phyloP scores from a whole-genome alignment of 2,329 filamentous ascomycete genomes.

The Phaeosphaeria sp. region DNA sequence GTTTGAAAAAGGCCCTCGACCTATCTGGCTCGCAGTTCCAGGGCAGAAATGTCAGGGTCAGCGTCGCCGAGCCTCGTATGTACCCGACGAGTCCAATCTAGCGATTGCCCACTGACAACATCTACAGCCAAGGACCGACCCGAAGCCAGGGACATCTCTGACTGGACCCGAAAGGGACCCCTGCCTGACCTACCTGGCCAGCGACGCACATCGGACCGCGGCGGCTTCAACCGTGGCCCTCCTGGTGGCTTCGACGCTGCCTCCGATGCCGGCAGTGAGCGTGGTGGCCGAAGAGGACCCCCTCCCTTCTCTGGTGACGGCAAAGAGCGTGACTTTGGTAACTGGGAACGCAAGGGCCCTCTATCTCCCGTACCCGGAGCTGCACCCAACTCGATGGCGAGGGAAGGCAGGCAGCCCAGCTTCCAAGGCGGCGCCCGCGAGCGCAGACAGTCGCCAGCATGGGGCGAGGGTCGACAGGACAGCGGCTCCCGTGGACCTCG shows the following conservation, averaged over 20 bases:
- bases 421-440: slow-evolving; percentile 51
- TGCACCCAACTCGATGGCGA: slow-evolving; percentile 30
- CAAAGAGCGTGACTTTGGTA: slow-evolving; percentile 79
- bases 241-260: slow-evolving; percentile 56
- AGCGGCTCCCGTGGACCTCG: slow-evolving; percentile 82
- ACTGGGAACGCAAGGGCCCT: slow-evolving; percentile 95
- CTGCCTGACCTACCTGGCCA: slow-evolving; percentile 74
- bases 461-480: slow-evolving; percentile 74
- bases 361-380: slow-evolving; percentile 71
- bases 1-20: slow-evolving; percentile 87
- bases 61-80: slow-evolving; percentile 97
- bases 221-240: slow-evolving; percentile 50
- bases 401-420: slow-evolving; percentile 66
- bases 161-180: slow-evolving; percentile 94
- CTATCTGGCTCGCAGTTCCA: slow-evolving; percentile 84
- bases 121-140: slow-evolving; percentile 81
- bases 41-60: slow-evolving; percentile 88
- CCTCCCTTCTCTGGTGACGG: slow-evolving; percentile 73
- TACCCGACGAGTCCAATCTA: slow-evolving; percentile 26
- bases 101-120: slow-evolving; percentile 20
- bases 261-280: slow-evolving; percentile 65
- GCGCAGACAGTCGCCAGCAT: slow-evolving; percentile 68
- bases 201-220: slow-evolving; percentile 61
- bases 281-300: slow-evolving; percentile 70
- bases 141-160: slow-evolving; percentile 81